Percentiles rank a stretch among this genome's conserved stretches.
Evolutionary conservation across 169 alveolate genomes (phyloP).

Genomic region (Prorocentrum cordatum): DNA sequence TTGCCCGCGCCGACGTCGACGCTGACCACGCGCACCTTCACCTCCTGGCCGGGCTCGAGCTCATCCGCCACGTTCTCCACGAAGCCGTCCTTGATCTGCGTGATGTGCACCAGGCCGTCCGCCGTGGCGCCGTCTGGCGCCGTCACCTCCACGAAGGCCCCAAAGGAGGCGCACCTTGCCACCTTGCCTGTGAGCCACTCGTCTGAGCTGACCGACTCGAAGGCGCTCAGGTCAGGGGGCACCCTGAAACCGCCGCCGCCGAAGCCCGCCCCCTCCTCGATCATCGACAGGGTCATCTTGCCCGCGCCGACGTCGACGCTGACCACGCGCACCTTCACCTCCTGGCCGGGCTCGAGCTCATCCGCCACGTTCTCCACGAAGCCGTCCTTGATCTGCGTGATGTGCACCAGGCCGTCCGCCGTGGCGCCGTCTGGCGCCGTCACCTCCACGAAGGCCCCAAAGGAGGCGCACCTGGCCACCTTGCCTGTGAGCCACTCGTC

Average conservation of each 20-base stretch:
- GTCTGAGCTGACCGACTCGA: not conserved
- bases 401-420: conserved; percentile 41
- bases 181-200: conserved; percentile 21
- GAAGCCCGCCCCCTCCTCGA: not conserved
- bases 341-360: conserved; percentile 4
- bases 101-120: not conserved
- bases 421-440: not conserved
- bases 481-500: conserved; percentile 9
- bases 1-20: not conserved
- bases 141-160: conserved; percentile 22
- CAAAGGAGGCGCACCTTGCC: conserved; percentile 11
- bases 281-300: conserved; percentile 16
- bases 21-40: not conserved
- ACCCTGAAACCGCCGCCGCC: not conserved
- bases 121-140: not conserved
- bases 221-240: not conserved
- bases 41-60: not conserved
- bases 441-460: conserved; percentile 54
- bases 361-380: conserved; percentile 55
- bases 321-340: conserved; percentile 32
- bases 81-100: not conserved
- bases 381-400: conserved; percentile 18
- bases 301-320: not conserved
- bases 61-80: conserved; percentile 27
- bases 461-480: conserved; percentile 38